phyloP scores from a whole-genome alignment of 768 basidiomycete species.

The Suillus alpinus region DNA sequence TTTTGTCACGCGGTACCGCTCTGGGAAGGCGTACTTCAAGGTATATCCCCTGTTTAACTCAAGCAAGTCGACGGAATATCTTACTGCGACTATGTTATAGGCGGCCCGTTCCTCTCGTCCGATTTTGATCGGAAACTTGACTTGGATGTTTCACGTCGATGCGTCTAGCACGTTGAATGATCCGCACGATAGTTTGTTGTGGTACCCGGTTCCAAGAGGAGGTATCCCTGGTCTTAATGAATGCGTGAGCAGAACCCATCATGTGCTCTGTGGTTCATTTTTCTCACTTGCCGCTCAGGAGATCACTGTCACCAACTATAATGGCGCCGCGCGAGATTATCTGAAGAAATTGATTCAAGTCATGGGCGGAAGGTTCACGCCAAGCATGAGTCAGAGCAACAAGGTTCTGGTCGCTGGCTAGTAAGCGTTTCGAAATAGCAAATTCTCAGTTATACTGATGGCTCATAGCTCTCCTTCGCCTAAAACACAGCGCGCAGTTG shows the following conservation, averaged over 20 bases:
- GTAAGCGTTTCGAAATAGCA: conserved; percentile 42
- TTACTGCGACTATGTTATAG: conserved; percentile 32
- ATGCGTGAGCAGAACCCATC: conserved; percentile 48
- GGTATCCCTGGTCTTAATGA: conserved; percentile 56
- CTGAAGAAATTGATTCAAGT: conserved; percentile 76
- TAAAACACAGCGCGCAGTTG: conserved; percentile 71
- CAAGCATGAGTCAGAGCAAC: conserved; percentile 75
- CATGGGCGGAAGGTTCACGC: conserved; percentile 80
- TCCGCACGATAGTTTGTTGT: conserved; percentile 74
- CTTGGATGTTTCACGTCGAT: conserved; percentile 83
- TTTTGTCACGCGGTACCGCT: conserved; percentile 66
- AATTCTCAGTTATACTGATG: not conserved
- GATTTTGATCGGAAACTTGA: conserved; percentile 63
- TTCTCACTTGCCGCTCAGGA: conserved; percentile 38
- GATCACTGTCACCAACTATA: conserved; percentile 87
- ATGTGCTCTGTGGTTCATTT: not conserved
- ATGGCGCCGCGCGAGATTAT: conserved; percentile 83
- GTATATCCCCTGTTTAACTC: conserved; percentile 36
- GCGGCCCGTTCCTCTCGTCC: conserved; percentile 41
- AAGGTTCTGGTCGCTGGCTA: conserved; percentile 82
- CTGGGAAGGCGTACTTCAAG: conserved; percentile 67
- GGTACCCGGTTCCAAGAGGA: conserved; percentile 74
- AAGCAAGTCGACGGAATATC: not conserved
- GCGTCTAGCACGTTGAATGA: conserved; percentile 55
- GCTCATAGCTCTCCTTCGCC: conserved; percentile 34